These are phyloP conservation scores for Umbilicus rupestris DNA, from an alignment of 164 flowering plant species.

Conservation along the genomic window DNA sequence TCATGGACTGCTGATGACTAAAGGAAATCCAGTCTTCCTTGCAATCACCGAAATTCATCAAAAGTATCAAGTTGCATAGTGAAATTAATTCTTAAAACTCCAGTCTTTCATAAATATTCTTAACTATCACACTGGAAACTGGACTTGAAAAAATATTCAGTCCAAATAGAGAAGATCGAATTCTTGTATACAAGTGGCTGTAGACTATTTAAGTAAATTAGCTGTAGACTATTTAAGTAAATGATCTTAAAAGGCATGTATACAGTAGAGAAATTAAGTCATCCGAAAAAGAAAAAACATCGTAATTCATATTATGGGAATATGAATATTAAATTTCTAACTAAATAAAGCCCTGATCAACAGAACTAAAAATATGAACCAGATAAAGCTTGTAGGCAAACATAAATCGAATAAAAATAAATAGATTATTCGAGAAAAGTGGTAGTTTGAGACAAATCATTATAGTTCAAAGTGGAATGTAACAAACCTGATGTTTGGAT, in stretches of 20 bases:
- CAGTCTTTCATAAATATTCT: too few species aligned
- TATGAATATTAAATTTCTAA: background rate
- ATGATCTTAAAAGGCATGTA: too few species aligned
- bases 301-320: background rate
- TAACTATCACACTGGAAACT: background rate
- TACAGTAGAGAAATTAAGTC: background rate
- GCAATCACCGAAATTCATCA: background rate
- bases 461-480: background rate
- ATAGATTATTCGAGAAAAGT: background rate
- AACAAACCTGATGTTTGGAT: constrained; percentile 72
- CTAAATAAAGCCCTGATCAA: background rate
- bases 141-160: background rate
- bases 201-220: too few species aligned
- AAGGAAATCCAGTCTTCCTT: background rate
- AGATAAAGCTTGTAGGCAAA: background rate
- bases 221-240: too few species aligned
- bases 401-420: background rate
- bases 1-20: background rate
- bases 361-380: background rate
- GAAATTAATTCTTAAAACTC: too few species aligned
- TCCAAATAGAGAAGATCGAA: too few species aligned
- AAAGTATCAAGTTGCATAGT: too few species aligned
- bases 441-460: constrained; percentile 1
- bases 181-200: too few species aligned
- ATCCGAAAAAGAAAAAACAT: background rate